Base-by-base conservation (phyloP, 2,329 filamentous ascomycete genomes). In the Dryadomyces quercivorus region DNA sequence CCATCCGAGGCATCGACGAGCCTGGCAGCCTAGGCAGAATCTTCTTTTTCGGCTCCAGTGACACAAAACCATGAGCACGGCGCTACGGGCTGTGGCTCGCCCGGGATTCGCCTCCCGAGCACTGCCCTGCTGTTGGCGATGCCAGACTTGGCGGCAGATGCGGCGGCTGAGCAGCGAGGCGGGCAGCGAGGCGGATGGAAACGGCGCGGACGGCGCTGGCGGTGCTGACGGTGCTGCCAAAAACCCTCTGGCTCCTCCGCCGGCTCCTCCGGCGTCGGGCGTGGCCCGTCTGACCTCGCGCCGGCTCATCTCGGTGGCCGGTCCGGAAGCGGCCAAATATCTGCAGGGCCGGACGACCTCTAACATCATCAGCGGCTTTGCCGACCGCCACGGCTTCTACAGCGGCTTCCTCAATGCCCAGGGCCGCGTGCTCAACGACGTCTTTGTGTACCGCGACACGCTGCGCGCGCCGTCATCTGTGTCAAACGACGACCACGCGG, bases 341-440 rank as follows among this genome's bases (percentile, higher is more conserved):
- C 78, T 98, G 2, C 90, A 97, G 67, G 91, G 92, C 53, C 80
- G 95, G 55, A 80, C 93, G 59, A 95, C 92, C 1, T 80, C 85
- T 59, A 85, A 84, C 59, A 78, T 89, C 69, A 77, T 0, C 2
- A n/a, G 6, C 7, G 48, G 50, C 44, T 8, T 58, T 47, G 12
- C 44, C 40, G 67, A 68, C 22, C 63, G 61, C 3, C 69, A 72
- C 0, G 84, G 82, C 4, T 83, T 86, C 66, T 97, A 95, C 69
- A 77, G 85, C 7, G 88, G 84, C 0, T 95, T 98, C 63, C 75
- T 98, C 45, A 95, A 86, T 61, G 88, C 92, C 8, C 81, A 82
- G 57, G 93, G 93, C 45, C 81, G 91, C 55, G 78, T 98, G 10
- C 73, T 96, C 46, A 81, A 92, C 71, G 93, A 98, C 70, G 86